Evolutionary conservation across 495 filamentous ascomycete species (phyloP), one percentile per base, ranked within the genome.

Genomic region (Daldinia bambusicola): DNA sequence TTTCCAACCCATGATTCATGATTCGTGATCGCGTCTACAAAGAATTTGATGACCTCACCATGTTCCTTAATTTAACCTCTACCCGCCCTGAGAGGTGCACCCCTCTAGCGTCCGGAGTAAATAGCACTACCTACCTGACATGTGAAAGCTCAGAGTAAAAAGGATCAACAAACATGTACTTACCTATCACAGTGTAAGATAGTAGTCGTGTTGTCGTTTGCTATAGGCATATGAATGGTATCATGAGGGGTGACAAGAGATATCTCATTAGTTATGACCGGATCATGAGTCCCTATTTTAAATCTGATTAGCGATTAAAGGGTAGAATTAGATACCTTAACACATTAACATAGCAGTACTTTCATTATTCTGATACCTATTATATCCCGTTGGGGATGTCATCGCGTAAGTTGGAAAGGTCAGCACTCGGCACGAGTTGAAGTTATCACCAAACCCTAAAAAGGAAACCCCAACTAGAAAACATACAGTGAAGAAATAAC

Each of bases 21-120:
- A 69, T 68, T 60, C 71, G 69, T 75, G 69, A 63, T 71, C 60
- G 72, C 69, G 58, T 75, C 45, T 22, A 18, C 50, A 51, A 37
- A n/a, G 37, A 53, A 70, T 62, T 75, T 60, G 64, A 77, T 77
- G 72, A 77, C 66, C 72, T 75, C 75, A 77, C 61, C 62, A 70
- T 2, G 18, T 9, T 9, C 43, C 30, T 13, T 26, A 30, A 20
- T 51, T 53, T 37, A 12, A 31, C 13, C 16, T 20, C 26, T 32
- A 32, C 50, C 13, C n/a, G 26, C 22, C 20, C 31, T 31, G 9
- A 32, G 10, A 31, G 10, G 50, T 12, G 10, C 6, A 30, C 14
- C 9, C 22, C 10, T 52, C 13, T 52, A 52, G 8, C 4, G 7
- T 52, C 26, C 6, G 6, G 12, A 52, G 26, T n/a, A n/a, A n/a